Base-by-base conservation (phyloP, 169 alveolate genomes). In the Besnoitia besnoiti region DNA sequence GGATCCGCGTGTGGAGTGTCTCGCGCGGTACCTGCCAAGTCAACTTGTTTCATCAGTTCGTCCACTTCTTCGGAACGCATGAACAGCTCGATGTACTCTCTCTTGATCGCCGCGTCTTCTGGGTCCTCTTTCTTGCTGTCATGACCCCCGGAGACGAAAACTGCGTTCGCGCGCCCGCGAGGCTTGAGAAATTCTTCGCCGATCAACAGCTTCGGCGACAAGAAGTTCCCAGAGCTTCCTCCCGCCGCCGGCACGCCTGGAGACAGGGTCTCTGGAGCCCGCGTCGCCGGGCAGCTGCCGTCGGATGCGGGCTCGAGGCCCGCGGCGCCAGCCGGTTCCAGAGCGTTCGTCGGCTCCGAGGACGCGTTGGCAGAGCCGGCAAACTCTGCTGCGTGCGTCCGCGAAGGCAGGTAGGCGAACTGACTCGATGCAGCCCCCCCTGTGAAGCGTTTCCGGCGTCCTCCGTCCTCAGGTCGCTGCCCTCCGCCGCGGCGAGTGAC, bases 31-130 rank as follows among this genome's bases (percentile, higher is more conserved):
- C 94, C 91, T 0, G 94, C 91, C 21, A 85, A 61, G 89, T 91
- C 94, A 27, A 89, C 91, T 35, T 85, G 82, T 73, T 46, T 73
- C 85, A 82, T 62, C 77, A 91, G 80, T 42, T 91, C 92, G n/a
- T 91, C 91, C 0, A 82, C 91, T 27, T 91, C 94, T 10, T 91
- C 91, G 0, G 85, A 89, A 67, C 50, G 40, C 37, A 91, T 75
- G n/a, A 55, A 91, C 50, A 50, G 40, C 7, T 82, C 92, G 50
- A 91, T 49, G 75, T 75, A 82, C 30, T 91, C 94, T 62, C 91
- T 51, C 67, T 51, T 50, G 1, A 90, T 49, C 12, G 59, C 79
- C 19, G 51, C 75, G 19, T 90, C 93, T 35, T 44, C 90, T 37
- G 21, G 8, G 35, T 59, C 16, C 33, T 24, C 67, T 37, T 33